These are phyloP conservation scores for Chrysanthemum seticuspe DNA, from an alignment of 129 eudicot genomes.

Conservation along the genomic window DNA sequence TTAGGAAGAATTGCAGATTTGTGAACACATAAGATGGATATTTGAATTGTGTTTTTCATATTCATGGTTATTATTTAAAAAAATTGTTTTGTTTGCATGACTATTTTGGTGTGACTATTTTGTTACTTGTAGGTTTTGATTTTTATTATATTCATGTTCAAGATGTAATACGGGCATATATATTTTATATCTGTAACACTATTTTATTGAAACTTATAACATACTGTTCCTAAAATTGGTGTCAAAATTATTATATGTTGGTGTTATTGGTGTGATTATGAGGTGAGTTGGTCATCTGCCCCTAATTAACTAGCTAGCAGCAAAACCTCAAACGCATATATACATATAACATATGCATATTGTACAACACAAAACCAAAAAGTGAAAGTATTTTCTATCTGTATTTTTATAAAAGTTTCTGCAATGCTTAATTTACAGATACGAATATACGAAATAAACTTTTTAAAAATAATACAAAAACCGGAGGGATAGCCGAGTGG, in stretches of 20 bases:
- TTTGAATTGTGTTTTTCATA: neutral
- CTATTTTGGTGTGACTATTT: constrained; percentile 13
- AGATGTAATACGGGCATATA: constrained; percentile 18
- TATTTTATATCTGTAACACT: constrained; percentile 6
- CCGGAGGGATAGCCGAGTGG: no score
- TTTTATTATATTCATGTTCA: constrained; percentile 26
- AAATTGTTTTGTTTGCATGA: constrained; percentile 25
- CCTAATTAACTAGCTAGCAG: neutral
- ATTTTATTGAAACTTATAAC: neutral
- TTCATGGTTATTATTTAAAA: neutral
- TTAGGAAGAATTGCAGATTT: constrained; percentile 89
- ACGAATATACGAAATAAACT: no score
- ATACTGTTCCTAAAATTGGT: neutral
- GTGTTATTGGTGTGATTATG: neutral
- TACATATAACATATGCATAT: no score
- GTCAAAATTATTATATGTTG: neutral
- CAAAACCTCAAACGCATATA: no score
- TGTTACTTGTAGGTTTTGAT: constrained; percentile 17
- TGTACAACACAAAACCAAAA: no score
- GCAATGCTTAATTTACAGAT: no score
- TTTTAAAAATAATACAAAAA: no score
- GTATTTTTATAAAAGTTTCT: no score
- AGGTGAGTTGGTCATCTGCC: neutral
- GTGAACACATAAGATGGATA: constrained; percentile 54
- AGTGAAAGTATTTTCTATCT: no score